These are phyloP conservation scores for Rhynchosporium secalis DNA, from an alignment of 2,329 filamentous ascomycete species.

Conservation along the genomic window DNA sequence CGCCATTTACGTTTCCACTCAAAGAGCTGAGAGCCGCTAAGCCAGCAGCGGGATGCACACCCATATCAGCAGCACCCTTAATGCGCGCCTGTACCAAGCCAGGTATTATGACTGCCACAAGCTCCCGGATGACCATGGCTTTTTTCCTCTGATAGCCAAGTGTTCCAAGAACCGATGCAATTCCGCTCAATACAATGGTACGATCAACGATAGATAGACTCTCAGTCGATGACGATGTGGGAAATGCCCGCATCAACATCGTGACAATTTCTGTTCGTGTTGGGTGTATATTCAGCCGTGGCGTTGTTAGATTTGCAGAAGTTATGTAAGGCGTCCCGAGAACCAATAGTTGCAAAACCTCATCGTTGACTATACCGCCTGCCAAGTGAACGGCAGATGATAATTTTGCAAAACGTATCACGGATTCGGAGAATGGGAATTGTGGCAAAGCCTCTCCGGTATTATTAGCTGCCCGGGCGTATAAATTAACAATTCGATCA, in stretches of 20 bases:
- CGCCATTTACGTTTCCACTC: conserved; percentile 50
- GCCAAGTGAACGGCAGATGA: conserved; percentile 66
- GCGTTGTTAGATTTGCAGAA: conserved; percentile 47
- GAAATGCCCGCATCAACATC: conserved; percentile 69
- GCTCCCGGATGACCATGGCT: conserved; percentile 82
- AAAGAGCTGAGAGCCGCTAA: conserved; percentile 68
- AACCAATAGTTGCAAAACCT: conserved; percentile 64
- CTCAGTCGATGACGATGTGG: conserved; percentile 62
- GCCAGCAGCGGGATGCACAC: conserved; percentile 89
- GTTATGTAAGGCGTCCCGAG: conserved; percentile 58
- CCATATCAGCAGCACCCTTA: conserved; percentile 90
- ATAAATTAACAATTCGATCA: conserved; percentile 72
- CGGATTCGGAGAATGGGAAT: conserved; percentile 69
- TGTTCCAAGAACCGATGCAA: conserved; percentile 79
- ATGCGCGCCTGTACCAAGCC: conserved; percentile 89
- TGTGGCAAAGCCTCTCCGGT: conserved; percentile 69
- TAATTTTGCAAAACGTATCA: conserved; percentile 71
- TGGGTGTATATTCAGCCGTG: conserved; percentile 57
- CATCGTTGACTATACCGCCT: conserved; percentile 61
- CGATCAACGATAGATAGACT: conserved; percentile 72
- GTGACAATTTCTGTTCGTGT: conserved; percentile 64
- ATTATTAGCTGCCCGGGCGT: conserved; percentile 63
- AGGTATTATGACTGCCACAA: conserved; percentile 78
- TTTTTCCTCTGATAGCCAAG: conserved; percentile 86
- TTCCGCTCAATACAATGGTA: conserved; percentile 77